phyloP scores from a whole-genome alignment of 208 protist genomes.

The Naegleria fowleri region DNA sequence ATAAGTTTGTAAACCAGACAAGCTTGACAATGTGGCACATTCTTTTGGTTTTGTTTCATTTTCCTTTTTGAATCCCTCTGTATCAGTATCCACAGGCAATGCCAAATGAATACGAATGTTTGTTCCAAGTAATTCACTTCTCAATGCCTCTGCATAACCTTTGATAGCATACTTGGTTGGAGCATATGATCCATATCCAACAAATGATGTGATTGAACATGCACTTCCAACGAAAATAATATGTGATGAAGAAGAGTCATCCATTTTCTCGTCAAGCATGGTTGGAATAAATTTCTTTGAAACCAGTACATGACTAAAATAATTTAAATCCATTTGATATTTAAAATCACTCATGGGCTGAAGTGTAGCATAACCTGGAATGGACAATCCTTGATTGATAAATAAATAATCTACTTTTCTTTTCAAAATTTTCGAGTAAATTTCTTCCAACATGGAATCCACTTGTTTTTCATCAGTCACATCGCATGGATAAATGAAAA shows the following conservation, averaged over 20 bases:
- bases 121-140: conserved; percentile 69
- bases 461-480: conserved; percentile 61
- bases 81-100: conserved; percentile 71
- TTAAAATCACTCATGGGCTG: conserved; percentile 52
- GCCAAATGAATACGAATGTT: conserved; percentile 69
- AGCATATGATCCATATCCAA: conserved; percentile 71
- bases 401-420: conserved; percentile 60
- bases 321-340: conserved; percentile 75
- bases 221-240: conserved; percentile 70
- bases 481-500: conserved; percentile 59
- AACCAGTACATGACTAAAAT: conserved; percentile 68
- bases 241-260: conserved; percentile 25
- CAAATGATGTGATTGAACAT: conserved; percentile 61
- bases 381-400: conserved; percentile 68
- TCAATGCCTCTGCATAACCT: conserved; percentile 69
- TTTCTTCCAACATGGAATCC: conserved; percentile 34
- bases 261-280: conserved; percentile 52
- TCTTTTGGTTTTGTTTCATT: conserved; percentile 60
- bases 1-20: not conserved
- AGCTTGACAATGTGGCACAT: not conserved
- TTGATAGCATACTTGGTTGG: conserved; percentile 73
- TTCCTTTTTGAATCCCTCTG: conserved; percentile 66
- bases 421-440: conserved; percentile 39
- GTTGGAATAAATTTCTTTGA: conserved; percentile 60
- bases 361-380: conserved; percentile 69